Conservation (phyloP, 1,284 basidiomycete species). For the Cryptococcus wingfieldii region DNA sequence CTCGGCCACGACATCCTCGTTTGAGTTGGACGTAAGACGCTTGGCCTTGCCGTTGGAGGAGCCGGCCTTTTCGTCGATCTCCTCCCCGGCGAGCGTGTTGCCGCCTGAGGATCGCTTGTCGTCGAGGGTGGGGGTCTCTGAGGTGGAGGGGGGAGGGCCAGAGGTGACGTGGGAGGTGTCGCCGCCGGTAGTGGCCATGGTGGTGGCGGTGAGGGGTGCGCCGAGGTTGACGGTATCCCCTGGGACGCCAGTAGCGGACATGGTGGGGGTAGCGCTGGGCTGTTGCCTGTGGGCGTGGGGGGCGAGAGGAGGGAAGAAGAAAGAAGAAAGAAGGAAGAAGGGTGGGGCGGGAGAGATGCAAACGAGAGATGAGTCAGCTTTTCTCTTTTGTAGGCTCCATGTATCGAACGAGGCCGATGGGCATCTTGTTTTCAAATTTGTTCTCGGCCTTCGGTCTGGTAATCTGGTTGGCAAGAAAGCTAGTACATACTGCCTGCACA, state of each 20-base stretch:
- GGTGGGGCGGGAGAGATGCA: too few species aligned
- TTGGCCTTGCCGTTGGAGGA: conserved; percentile 11
- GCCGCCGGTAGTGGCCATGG: background rate
- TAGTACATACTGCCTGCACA: too few species aligned
- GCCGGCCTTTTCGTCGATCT: conserved; percentile 7
- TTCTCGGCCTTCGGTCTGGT: too few species aligned
- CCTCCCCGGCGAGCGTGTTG: conserved; percentile 13
- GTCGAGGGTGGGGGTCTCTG: background rate
- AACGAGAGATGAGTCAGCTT: too few species aligned
- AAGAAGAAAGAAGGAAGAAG: too few species aligned
- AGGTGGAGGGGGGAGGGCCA: background rate
- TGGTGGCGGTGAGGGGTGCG: conserved; percentile 8
- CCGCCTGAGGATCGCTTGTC: conserved; percentile 11
- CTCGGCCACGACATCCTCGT: conserved; percentile 35
- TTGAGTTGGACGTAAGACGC: conserved; percentile 21
- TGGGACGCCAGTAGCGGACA: conserved; percentile 6
- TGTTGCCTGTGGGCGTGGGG: too few species aligned
- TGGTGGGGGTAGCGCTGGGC: background rate
- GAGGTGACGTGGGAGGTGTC: background rate
- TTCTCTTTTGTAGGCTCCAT: too few species aligned
- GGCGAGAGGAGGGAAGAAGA: too few species aligned
- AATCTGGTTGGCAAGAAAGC: too few species aligned
- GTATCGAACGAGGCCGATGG: too few species aligned
- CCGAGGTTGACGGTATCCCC: conserved; percentile 8
- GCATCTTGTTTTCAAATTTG: too few species aligned